Conservation (phyloP, 2,329 filamentous ascomycete species). For the Fusarium lateritium region DNA sequence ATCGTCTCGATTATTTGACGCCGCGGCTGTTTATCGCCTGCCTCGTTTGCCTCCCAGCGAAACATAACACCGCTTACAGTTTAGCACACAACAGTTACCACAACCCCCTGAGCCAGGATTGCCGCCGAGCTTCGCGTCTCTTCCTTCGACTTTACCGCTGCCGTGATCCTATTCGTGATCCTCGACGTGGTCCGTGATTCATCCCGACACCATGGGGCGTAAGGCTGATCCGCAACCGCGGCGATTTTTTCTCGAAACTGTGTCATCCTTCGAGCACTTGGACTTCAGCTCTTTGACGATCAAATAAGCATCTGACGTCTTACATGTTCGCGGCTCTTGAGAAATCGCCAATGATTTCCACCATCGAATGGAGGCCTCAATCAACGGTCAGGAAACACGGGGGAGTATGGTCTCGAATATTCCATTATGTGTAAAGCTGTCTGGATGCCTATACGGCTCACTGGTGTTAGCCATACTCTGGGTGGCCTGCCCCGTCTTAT, state of each 20-base stretch:
- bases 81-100: constrained; percentile 32
- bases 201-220: constrained; percentile 30
- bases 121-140: constrained; percentile 29
- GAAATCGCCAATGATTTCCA: constrained; percentile 18
- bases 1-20: constrained; percentile 18
- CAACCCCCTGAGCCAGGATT: constrained; percentile 13
- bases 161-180: constrained; percentile 34
- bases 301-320: constrained; percentile 40
- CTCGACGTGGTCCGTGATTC: constrained; percentile 36
- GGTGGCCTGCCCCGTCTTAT: constrained; percentile 27
- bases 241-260: constrained; percentile 28
- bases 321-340: constrained; percentile 17
- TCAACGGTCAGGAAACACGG: constrained; percentile 9
- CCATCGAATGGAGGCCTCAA: constrained; percentile 44
- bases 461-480: constrained; percentile 25
- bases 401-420: constrained; percentile 31
- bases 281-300: constrained; percentile 25
- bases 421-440: constrained; percentile 45
- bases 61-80: constrained; percentile 44
- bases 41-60: constrained; percentile 22
- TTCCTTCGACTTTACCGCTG: constrained; percentile 28
- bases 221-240: constrained; percentile 45
- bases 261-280: constrained; percentile 32
- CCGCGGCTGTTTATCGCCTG: constrained; percentile 35
- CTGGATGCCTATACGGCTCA: constrained; percentile 41